Base-by-base conservation (phyloP, 176 grass and related monocot genomes). In the Olyra latifolia region DNA sequence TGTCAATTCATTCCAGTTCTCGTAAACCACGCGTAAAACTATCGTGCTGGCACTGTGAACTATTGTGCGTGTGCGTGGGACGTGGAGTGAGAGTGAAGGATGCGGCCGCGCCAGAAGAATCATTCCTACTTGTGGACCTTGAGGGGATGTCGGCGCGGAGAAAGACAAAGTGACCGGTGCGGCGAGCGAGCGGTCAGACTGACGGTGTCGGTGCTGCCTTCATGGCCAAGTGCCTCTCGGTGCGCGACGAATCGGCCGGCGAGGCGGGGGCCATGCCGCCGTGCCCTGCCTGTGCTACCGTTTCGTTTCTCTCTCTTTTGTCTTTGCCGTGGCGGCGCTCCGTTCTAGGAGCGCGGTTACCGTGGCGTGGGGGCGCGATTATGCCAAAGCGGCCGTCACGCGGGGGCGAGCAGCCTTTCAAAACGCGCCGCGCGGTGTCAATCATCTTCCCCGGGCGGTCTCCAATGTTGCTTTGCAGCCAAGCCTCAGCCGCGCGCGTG, bases 301-400 rank as follows among this genome's bases (percentile, higher is more conserved):
- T 67, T 69, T 76, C 64, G 44, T 53, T 15, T 62, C 57, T 59
- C 49, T 79, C 75, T 80, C 50, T 40, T 62, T 62, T 46, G 44
- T 38, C 43, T 72, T 75, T 54, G 44, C 38, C 62, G 58, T 38
- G 44, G 22, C 20, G 24, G 32, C 32, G 32, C 32, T 35, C 32
- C 32, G 25, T 38, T 69, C 41, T 7, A 66, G 29, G 10, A 14
- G 75, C n/a, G 20, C 35, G 2, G 42, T 59, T 48, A 42, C 69
- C 61, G 20, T 62, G 87, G 9, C 81, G 76, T 84, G 87, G 75
- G 64, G 57, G 66, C 7, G 76, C 45, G 35, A 84, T 84, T 65
- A 85, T 85, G 27, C 77, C 72, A 85, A 89, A 89, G 87, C 58
- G 44, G 61, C 32, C 32, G 32, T 46, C 76, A 62, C 54, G 62